These are phyloP conservation scores for Eleusine coracana DNA, from an alignment of 176 grass and related monocot species.

Conservation along the genomic window DNA sequence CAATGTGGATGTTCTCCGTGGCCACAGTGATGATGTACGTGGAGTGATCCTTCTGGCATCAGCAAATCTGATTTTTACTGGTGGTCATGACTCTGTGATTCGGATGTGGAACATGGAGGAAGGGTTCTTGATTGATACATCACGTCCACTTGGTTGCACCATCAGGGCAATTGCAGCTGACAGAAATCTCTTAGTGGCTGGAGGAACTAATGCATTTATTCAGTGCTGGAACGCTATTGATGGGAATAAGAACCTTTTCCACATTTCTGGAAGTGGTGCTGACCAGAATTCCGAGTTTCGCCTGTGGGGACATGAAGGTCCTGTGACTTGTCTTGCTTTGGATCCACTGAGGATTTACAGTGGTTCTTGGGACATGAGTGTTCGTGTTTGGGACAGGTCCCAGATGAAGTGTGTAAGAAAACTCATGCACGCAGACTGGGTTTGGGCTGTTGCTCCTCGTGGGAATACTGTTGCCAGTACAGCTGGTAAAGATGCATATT, in stretches of 20 bases:
- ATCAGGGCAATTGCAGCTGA: constrained; percentile 86
- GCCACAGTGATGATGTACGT: constrained; percentile 83
- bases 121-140: constrained; percentile 70
- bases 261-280: constrained; percentile 45
- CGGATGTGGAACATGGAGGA: constrained; percentile 96
- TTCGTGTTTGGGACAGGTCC: constrained; percentile 80
- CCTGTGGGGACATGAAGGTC: constrained; percentile 94
- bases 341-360: constrained; percentile 82
- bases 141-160: constrained; percentile 84
- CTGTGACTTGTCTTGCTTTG: constrained; percentile 86
- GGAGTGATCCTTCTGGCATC: constrained; percentile 66
- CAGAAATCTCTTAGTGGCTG: constrained; percentile 67
- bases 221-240: constrained; percentile 85
- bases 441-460: constrained; percentile 67
- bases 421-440: constrained; percentile 89
- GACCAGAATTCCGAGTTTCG: constrained; percentile 66
- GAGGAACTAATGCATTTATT: constrained; percentile 83
- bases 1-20: constrained; percentile 68
- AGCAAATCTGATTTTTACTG: constrained; percentile 81
- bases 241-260: constrained; percentile 64
- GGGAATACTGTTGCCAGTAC: constrained; percentile 80
- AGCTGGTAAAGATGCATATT: constrained; percentile 74
- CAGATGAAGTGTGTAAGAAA: constrained; percentile 78
- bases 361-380: constrained; percentile 94
- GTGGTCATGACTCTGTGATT: constrained; percentile 75